Evolutionary conservation across 371 early-diverging fungal genomes (phyloP), one percentile per base, ranked within the genome.

Genomic region (Mortierella sp.): DNA sequence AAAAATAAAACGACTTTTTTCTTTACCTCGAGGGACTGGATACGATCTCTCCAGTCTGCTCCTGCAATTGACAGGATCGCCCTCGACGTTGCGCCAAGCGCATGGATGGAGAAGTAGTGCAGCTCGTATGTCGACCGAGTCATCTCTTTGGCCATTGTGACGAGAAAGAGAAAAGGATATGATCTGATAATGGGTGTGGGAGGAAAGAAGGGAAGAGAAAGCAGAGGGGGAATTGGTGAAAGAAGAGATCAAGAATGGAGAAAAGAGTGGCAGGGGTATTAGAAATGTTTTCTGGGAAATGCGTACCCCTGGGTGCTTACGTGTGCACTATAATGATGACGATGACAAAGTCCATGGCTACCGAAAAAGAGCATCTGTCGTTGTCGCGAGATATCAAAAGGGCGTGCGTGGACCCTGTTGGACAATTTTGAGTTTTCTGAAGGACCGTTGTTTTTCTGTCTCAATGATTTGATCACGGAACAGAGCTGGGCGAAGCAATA

Each of bases 61-160:
- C 71, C 76, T 44, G 76, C 74, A 27, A 78, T 43, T 4, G 58
- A 60, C 41, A 82, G 74, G 29, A 82, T 71, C 1, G 78, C 83
- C 29, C 83, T 75, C 11, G 78, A 72, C 24, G 83, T 78, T 3
- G 78, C 72, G 0, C 78, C 83, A 21, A 78, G 72, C 0, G 54
- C 83, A 41, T 78, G 78, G 35, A 78, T 72, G 3, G 76, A 70
- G 63, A 82, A 82, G 38, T 82, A 82, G 32, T 82, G 83, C 16
- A 78, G 60, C 48, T 82, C 75, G 18, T 73, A 82, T 4, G 44
- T 78, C 11, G 51, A 58, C 27, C 1, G 3, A 6, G 49, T 51
- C 4, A 16, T 51, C 14, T 63, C 35, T 4, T 51, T 21, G 21
- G 71, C 21, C 74, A 81, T 75, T 11, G n/a, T 58, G 29, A 29